These are phyloP conservation scores for Priceomyces castillae DNA, from an alignment of 805 yeast genomes.

Conservation along the genomic window DNA sequence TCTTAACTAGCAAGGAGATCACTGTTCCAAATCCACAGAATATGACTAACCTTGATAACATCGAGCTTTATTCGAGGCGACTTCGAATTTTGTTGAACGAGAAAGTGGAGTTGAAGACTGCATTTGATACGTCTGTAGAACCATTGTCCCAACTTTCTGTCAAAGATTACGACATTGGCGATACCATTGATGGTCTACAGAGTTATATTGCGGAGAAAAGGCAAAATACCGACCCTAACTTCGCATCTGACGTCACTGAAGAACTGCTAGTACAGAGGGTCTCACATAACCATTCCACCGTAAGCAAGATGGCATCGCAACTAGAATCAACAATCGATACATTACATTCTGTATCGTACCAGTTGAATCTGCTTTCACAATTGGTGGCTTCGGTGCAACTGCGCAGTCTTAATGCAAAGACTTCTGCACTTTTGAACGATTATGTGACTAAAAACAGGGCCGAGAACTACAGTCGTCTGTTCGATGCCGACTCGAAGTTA, in stretches of 20 bases:
- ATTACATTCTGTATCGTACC: constrained; percentile 31
- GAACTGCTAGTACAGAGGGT: constrained; percentile 13
- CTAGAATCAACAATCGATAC: constrained; percentile 36
- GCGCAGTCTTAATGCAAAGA: constrained; percentile 15
- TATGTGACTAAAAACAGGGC: constrained; percentile 19
- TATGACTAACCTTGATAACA: constrained; percentile 45
- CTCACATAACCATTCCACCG: constrained; percentile 9
- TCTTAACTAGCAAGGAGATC: constrained; percentile 24
- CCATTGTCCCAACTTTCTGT: constrained; percentile 15
- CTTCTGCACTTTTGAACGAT: constrained; percentile 19
- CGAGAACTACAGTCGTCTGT: constrained; percentile 8
- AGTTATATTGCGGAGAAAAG: neutral
- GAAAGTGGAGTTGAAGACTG: constrained; percentile 45
- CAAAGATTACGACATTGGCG: constrained; percentile 12
- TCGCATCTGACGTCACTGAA: constrained; percentile 14
- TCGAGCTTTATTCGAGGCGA: constrained; percentile 45
- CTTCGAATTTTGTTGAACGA: constrained; percentile 45
- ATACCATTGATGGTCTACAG: neutral
- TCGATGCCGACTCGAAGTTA: neutral
- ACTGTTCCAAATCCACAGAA: constrained; percentile 62
- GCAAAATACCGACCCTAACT: constrained; percentile 6
- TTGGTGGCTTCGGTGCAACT: constrained; percentile 19
- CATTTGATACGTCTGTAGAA: constrained; percentile 18
- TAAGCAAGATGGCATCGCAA: constrained; percentile 13
- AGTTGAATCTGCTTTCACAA: constrained; percentile 22